Evolutionary conservation across 2,329 filamentous ascomycete genomes (phyloP).

Genomic region (Sporothrix luriei): DNA sequence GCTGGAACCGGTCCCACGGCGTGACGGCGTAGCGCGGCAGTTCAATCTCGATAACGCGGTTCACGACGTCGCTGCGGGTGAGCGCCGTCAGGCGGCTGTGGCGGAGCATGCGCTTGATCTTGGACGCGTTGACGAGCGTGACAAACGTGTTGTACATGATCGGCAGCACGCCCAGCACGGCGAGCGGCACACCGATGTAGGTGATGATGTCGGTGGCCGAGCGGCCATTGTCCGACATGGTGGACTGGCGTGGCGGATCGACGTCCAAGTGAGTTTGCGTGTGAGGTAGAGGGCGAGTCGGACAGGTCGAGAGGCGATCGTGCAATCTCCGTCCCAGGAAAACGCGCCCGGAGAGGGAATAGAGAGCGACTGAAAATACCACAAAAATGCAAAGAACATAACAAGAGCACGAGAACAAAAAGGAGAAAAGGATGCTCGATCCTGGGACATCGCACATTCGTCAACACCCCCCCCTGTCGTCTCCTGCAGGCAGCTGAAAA

Average conservation of each 20-base stretch:
- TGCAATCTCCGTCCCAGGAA: slow-evolving; percentile 6
- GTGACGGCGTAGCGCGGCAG: slow-evolving; percentile 66
- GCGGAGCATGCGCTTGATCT: slow-evolving; percentile 61
- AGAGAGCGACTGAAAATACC: not conserved
- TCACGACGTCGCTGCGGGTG: slow-evolving; percentile 65
- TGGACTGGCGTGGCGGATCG: not conserved
- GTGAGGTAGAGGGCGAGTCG: not conserved
- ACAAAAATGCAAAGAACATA: not conserved
- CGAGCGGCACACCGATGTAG: slow-evolving; percentile 45
- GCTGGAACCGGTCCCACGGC: slow-evolving; percentile 58
- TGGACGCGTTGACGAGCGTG: slow-evolving; percentile 61
- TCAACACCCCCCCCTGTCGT: slow-evolving; percentile 21
- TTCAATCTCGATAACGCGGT: slow-evolving; percentile 67
- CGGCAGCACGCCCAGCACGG: slow-evolving; percentile 55
- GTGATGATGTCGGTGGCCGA: slow-evolving; percentile 43
- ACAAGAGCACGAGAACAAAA: not conserved
- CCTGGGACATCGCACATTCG: not conserved
- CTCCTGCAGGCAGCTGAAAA: slow-evolving; percentile 14
- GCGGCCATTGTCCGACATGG: slow-evolving; percentile 34
- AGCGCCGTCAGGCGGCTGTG: slow-evolving; percentile 61
- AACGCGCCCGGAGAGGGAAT: not conserved
- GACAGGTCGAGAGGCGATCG: not conserved
- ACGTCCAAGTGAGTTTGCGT: not conserved
- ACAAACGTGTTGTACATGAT: slow-evolving; percentile 67
- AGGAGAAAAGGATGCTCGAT: not conserved